phyloP scores from a whole-genome alignment of 805 yeast genomes.

The Saccharomycopsis schoenii region DNA sequence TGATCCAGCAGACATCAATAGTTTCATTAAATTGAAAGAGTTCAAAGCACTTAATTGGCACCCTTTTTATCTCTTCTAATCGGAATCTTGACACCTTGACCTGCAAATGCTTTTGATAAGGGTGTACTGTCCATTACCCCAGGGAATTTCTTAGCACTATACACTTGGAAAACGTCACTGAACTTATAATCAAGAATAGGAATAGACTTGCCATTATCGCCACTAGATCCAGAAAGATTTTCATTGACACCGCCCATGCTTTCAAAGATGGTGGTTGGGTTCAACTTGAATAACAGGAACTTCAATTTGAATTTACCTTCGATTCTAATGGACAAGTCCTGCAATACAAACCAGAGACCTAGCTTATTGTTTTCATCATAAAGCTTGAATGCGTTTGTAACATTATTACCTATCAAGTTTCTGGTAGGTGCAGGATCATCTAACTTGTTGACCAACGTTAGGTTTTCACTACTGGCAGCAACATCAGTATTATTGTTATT shows the following conservation, averaged over 20 bases:
- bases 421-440: conserved; percentile 25
- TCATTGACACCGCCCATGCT: conserved; percentile 3
- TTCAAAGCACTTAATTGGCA: background rate
- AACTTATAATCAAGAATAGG: conserved; percentile 24
- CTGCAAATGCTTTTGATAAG: conserved; percentile 31
- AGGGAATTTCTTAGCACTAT: conserved; percentile 35
- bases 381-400: conserved; percentile 30
- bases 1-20: background rate
- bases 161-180: conserved; percentile 30
- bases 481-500: conserved; percentile 8
- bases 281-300: conserved; percentile 28
- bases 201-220: conserved; percentile 18
- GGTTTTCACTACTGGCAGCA: conserved; percentile 11
- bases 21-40: too few relatives aligned
- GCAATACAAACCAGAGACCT: conserved; percentile 35
- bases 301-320: conserved; percentile 34
- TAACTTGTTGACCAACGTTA: conserved; percentile 17
- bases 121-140: conserved; percentile 35
- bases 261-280: conserved; percentile 17
- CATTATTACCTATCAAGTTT: conserved; percentile 32
- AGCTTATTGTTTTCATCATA: conserved; percentile 27
- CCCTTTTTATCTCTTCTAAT: conserved; percentile 27
- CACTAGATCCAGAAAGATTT: background rate
- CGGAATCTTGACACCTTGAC: conserved; percentile 35
- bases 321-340: conserved; percentile 33